phyloP scores from a whole-genome alignment of 345 rosid species.

The Salix dunnii region DNA sequence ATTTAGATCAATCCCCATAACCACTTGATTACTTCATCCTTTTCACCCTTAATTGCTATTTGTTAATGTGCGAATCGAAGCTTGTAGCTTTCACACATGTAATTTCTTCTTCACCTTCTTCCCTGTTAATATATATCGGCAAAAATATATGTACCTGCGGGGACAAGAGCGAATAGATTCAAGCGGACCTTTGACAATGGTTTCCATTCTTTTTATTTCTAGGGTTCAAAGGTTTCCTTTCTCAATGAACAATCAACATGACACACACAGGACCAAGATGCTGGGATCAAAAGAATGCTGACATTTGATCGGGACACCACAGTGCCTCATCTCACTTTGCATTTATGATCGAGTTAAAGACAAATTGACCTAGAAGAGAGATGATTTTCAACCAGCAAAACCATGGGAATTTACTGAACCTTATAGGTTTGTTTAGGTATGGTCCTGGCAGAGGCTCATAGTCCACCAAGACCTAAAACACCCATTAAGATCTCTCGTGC shows the following conservation, averaged over 20 bases:
- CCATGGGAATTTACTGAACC: background rate
- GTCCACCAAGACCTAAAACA: background rate
- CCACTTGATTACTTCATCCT: background rate
- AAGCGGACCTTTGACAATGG: background rate
- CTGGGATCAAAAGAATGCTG: background rate
- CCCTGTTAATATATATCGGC: no score
- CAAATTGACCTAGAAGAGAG: background rate
- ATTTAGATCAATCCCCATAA: background rate
- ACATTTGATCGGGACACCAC: background rate
- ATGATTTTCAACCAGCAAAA: background rate
- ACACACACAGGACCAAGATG: background rate
- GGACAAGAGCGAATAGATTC: background rate
- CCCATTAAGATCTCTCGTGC: background rate
- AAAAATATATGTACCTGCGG: background rate
- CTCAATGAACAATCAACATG: background rate
- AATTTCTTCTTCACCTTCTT: no score
- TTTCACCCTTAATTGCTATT: background rate
- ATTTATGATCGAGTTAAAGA: background rate
- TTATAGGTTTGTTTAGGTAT: background rate
- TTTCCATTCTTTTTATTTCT: background rate
- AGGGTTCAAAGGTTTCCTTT: background rate
- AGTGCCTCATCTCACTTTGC: background rate
- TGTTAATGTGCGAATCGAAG: background rate
- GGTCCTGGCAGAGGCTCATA: background rate
- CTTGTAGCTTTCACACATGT: background rate